Evolutionary conservation across 139 green algal species (phyloP), one percentile per base, ranked within the genome.

Genomic region (Chlorella sp.): DNA sequence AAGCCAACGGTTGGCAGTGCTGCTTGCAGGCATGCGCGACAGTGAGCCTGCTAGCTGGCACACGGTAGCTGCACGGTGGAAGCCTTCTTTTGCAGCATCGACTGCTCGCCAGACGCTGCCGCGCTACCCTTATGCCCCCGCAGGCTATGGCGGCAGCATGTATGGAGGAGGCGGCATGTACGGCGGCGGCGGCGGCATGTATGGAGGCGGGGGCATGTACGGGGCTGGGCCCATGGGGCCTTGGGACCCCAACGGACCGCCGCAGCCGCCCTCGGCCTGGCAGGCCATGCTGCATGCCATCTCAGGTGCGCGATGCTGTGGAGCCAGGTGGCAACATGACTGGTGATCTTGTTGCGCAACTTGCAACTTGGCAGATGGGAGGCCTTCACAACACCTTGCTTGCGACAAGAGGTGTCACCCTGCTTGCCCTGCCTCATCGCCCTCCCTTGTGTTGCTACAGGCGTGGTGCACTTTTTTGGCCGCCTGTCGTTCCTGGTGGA

Each of bases 401-500:
- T n/a, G n/a, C n/a, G n/a, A n/a, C n/a, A n/a, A n/a, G n/a, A n/a
- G n/a, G n/a, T n/a, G n/a, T n/a, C n/a, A n/a, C n/a, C 22, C 41
- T 58, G 24, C 70, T 20, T 56, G 22, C 73, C 32, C 30, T 14
- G 34, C n/a, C 17, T 36, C 51, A 13, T 26, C 3, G 13, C 1
- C 20, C 36, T 44, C 8, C 67, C 69, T 19, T 20, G 17, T 51
- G 3, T 8, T 54, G 36, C 32, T 99, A 46, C 91, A 95, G 54
- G 91, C 32, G 88, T 98, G 7, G 95, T 99, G 89, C 88, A 93
- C 74, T 97, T 98, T 62, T 99, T 99, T 84, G 97, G 97, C 0
- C 92, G 96, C 7, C 90, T 99, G 24, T 97, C 96, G 13, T 98
- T 98, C 84, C 88, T 99, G 32, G 96, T 99, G 51, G 97, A 99